A percentile compares a stretch with the other conserved stretches of the same genome.
Conservation (phyloP, 371 early-diverging fungal species). For the Parasitella parasitica region DNA sequence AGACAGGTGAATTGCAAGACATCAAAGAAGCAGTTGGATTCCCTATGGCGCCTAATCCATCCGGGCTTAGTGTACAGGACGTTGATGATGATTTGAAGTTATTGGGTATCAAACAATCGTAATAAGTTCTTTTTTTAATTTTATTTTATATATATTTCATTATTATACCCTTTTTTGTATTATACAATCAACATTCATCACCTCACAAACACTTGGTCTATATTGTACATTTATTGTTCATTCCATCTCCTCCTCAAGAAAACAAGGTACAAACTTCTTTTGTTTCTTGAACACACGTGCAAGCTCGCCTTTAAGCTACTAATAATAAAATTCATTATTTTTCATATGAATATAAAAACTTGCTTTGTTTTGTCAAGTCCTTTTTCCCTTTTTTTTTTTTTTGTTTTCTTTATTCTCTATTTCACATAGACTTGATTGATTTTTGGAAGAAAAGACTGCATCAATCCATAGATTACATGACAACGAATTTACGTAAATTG, state of each 20-base stretch:
- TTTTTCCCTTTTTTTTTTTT: background rate
- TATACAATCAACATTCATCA: background rate
- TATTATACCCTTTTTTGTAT: constrained; percentile 1
- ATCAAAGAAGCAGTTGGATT: constrained; percentile 48
- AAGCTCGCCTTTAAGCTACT: background rate
- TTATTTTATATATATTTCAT: background rate
- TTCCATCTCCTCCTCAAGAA: background rate
- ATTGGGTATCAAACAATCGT: constrained; percentile 28
- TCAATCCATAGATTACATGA: constrained; percentile 6
- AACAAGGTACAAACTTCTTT: background rate
- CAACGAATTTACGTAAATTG: constrained; percentile 11
- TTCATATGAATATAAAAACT: background rate
- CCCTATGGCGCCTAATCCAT: constrained; percentile 43
- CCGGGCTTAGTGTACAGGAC: constrained; percentile 37
- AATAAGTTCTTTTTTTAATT: background rate
- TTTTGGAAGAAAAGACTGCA: background rate
- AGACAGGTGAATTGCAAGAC: constrained; percentile 45
- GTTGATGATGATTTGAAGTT: constrained; percentile 48
- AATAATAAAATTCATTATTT: background rate
- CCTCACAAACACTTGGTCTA: background rate
- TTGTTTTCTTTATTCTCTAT: background rate
- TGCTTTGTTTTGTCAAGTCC: background rate
- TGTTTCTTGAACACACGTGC: constrained; percentile 7
- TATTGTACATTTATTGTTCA: background rate
- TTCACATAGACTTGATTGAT: background rate